A percentile compares a stretch with the other conserved stretches of the same genome.
Conservation (phyloP, 768 basidiomycete genomes). For the Russula sp. region DNA sequence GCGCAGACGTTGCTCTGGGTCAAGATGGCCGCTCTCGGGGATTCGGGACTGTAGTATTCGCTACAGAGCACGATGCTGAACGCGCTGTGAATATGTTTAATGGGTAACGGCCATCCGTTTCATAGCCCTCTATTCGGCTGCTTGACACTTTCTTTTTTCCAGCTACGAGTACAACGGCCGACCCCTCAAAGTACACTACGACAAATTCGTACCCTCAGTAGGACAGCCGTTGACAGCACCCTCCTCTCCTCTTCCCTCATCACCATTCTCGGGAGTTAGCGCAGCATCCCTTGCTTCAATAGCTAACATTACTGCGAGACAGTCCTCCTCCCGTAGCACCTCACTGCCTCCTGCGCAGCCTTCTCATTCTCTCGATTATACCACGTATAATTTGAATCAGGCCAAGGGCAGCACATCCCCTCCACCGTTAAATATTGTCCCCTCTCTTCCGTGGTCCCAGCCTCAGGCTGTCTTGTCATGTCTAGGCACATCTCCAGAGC, state of each 20-base stretch:
- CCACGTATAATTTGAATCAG: background rate
- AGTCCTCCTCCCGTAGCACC: constrained; percentile 4
- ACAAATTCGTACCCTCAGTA: constrained; percentile 57
- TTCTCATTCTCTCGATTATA: constrained; percentile 6
- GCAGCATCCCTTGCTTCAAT: constrained; percentile 1
- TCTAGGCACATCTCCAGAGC: background rate
- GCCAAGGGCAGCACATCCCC: background rate
- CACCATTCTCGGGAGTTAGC: constrained; percentile 2
- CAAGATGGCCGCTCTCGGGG: constrained; percentile 85
- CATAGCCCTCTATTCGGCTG: background rate
- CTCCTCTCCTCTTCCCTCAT: constrained; percentile 13
- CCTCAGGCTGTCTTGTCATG: constrained; percentile 2
- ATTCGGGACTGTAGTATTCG: constrained; percentile 87
- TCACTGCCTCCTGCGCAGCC: background rate
- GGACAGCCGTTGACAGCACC: constrained; percentile 18
- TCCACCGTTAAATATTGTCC: background rate
- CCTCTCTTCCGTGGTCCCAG: constrained; percentile 10
- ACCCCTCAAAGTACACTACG: constrained; percentile 82
- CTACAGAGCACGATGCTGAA: constrained; percentile 76
- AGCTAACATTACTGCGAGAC: constrained; percentile 4
- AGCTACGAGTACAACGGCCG: constrained; percentile 89
- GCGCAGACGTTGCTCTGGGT: constrained; percentile 87
- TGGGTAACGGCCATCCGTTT: constrained; percentile 49
- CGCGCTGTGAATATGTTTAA: constrained; percentile 83
- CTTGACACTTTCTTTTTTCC: constrained; percentile 10